Percentiles rank a stretch among this genome's conserved stretches.
Evolutionary conservation across 306 rosid genomes (phyloP).

Genomic region (Macrotyloma uniflorum): DNA sequence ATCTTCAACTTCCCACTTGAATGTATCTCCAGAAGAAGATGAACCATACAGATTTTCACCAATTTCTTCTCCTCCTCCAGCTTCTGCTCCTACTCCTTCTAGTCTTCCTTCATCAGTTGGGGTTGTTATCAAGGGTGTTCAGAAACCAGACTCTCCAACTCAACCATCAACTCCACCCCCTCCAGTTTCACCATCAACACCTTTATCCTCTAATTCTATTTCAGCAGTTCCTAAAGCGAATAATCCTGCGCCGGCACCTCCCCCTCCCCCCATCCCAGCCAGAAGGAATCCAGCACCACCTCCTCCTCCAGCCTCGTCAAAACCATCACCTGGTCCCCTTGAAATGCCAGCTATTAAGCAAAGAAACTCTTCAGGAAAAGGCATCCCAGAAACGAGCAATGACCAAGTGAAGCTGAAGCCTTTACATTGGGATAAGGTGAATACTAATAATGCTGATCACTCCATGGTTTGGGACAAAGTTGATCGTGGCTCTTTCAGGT

Average conservation of each 20-base stretch:
- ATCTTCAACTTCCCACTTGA: conserved; percentile 72
- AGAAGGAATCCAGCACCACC: conserved; percentile 45
- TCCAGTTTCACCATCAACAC: conserved; percentile 38
- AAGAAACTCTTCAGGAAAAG: conserved; percentile 50
- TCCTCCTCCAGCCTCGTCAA: conserved; percentile 54
- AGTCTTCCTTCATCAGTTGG: conserved; percentile 26
- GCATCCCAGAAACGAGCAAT: conserved; percentile 40
- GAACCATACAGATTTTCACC: conserved; percentile 25
- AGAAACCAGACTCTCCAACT: conserved; percentile 43
- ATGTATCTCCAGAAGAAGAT: conserved; percentile 35
- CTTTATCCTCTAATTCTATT: conserved; percentile 13
- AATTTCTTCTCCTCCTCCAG: not conserved
- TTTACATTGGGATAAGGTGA: conserved; percentile 91
- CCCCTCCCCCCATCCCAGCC: conserved; percentile 39
- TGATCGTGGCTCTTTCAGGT: conserved; percentile 83
- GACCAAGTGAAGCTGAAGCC: conserved; percentile 78
- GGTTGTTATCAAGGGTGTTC: conserved; percentile 30
- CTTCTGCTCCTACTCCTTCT: not conserved
- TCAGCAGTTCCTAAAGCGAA: conserved; percentile 34
- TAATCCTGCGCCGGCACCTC: conserved; percentile 24
- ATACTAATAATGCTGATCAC: conserved; percentile 66
- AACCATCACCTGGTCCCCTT: conserved; percentile 37
- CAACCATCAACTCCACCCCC: conserved; percentile 46
- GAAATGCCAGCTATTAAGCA: conserved; percentile 20
- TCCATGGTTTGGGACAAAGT: conserved; percentile 98